Conservation (phyloP, 2,329 filamentous ascomycete genomes). For the Clonostachys rosea region DNA sequence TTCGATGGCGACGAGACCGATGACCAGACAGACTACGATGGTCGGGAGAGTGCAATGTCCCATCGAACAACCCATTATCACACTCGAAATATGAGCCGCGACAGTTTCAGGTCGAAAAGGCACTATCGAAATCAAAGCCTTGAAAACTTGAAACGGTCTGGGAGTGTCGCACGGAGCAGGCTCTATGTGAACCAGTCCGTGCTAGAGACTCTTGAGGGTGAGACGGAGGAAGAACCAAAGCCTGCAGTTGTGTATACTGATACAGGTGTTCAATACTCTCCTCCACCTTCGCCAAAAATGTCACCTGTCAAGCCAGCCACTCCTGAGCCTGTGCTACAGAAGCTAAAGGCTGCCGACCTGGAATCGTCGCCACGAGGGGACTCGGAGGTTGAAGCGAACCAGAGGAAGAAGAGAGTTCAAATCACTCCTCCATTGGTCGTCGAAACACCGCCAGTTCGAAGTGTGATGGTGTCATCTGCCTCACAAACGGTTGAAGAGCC, state of each 20-base stretch:
- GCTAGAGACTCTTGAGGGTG: conserved; percentile 50
- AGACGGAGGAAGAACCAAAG: conserved; percentile 29
- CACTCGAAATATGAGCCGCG: conserved; percentile 50
- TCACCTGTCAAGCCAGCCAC: conserved; percentile 30
- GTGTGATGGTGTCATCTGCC: conserved; percentile 57
- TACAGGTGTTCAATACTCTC: conserved; percentile 77
- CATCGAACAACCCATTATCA: conserved; percentile 37
- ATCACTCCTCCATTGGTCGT: conserved; percentile 44
- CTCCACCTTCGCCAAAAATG: conserved; percentile 67
- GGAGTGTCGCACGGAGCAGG: conserved; percentile 48
- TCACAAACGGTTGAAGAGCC: conserved; percentile 61
- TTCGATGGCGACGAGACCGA: conserved; percentile 72
- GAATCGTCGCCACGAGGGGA: conserved; percentile 41
- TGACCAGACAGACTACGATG: conserved; percentile 66
- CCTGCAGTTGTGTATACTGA: conserved; percentile 55
- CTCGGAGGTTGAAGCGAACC: conserved; percentile 66
- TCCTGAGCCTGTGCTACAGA: conserved; percentile 30
- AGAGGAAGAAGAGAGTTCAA: conserved; percentile 65
- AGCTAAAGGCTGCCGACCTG: conserved; percentile 31
- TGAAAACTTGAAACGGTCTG: conserved; percentile 51
- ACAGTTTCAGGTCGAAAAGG: conserved; percentile 42
- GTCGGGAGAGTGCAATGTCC: conserved; percentile 58
- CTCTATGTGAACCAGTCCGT: conserved; percentile 49
- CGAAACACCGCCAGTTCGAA: conserved; percentile 27
- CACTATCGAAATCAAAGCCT: conserved; percentile 54